Evolutionary conservation across 768 basidiomycete species (phyloP), one percentile per base, ranked within the genome.

Genomic region (Mycena filopes): DNA sequence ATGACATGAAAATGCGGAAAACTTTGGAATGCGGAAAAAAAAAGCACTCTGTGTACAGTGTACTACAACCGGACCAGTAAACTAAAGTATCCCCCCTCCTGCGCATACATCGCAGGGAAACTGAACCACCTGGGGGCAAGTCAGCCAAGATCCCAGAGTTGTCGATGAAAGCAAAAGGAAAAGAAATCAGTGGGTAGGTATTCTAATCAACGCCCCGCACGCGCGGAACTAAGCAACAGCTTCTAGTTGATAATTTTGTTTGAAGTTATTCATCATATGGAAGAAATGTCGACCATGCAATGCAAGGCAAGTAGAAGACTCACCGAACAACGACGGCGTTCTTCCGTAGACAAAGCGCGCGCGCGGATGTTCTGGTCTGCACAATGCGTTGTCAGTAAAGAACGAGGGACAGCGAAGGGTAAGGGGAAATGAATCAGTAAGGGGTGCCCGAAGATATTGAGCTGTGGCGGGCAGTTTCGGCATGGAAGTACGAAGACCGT

Each of bases 401-500:
- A 41, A 5, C 36, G 36, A 36, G 0, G 25, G 21, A 46, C 23
- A 4, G 10, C 20, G 38, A 23, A n/a, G 40, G 29, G 12, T 1
- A 36, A 2, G 25, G n/a, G 4, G 18, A n/a, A 23, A 21, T 28
- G 65, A 54, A 71, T 80, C 92, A 90, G 92, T 89, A 85, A 67
- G 80, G 87, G 90, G 87, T 89, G 91, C 91, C 92, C 92, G 90
- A 87, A 77, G 47, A 73, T 57, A 72, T 83, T 93, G 92, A 94
- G 92, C 92, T 94, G 88, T 92, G 89, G 89, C 92, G 92, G 92
- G 92, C 92, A 87, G 74, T 91, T 94, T 94, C 92, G 92, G 89
- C 91, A 93, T 62, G 70, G 75, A 76, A 63, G 72, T 94, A 93
- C 92, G 92, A 92, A 93, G 92, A 94, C 92, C 92, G 92, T 94